These are phyloP conservation scores for Cladorrhinum sp. DNA, from an alignment of 2,329 filamentous ascomycete species.

Conservation along the genomic window DNA sequence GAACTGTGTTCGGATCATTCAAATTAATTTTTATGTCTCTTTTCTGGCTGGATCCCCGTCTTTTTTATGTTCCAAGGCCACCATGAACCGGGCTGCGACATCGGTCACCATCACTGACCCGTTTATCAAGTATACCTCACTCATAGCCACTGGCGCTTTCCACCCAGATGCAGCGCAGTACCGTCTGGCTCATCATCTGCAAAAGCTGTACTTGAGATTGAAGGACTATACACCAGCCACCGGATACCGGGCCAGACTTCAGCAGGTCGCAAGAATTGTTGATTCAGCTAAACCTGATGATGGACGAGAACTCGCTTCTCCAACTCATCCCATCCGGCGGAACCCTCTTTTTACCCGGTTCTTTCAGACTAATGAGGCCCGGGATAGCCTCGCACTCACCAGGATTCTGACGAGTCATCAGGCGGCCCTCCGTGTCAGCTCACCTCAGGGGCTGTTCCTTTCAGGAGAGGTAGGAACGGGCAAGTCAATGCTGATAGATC, in stretches of 20 bases:
- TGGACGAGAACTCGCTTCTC: conserved; percentile 45
- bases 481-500: conserved; percentile 80
- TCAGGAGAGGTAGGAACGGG: conserved; percentile 81
- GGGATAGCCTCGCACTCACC: conserved; percentile 63
- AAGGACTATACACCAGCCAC: conserved; percentile 74
- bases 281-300: conserved; percentile 33
- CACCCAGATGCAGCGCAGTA: conserved; percentile 70
- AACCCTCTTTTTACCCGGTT: conserved; percentile 60
- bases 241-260: conserved; percentile 66
- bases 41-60: not conserved
- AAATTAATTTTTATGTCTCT: not conserved
- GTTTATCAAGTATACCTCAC: conserved; percentile 70
- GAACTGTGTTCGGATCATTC: no score
- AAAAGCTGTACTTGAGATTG: conserved; percentile 70
- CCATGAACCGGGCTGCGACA: conserved; percentile 39
- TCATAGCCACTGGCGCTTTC: conserved; percentile 65
- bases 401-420: conserved; percentile 68
- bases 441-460: conserved; percentile 70
- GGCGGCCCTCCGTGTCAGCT: conserved; percentile 67
- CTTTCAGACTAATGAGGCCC: conserved; percentile 54
- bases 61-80: not conserved
- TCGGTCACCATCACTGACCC: conserved; percentile 67
- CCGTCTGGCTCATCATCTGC: conserved; percentile 70
- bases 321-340: conserved; percentile 54
- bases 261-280: conserved; percentile 53